Conservation (phyloP, 805 yeast species). For the Yarrowia osloensis region DNA sequence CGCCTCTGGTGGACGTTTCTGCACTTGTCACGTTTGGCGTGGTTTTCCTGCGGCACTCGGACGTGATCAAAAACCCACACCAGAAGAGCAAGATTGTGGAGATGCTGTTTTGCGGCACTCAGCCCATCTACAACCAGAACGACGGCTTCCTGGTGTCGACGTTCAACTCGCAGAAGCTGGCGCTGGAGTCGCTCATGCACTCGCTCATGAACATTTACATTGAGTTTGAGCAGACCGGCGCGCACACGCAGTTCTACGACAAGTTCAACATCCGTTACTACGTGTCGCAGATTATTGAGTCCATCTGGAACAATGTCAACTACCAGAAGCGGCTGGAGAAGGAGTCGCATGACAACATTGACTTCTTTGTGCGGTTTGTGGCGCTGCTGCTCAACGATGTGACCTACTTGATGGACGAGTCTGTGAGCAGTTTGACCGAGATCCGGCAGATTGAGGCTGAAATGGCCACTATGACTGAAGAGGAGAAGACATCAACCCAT, state of each 20-base stretch:
- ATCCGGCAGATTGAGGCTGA: constrained; percentile 62
- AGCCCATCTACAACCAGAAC: constrained; percentile 47
- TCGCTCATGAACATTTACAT: constrained; percentile 88
- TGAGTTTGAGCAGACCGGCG: constrained; percentile 93
- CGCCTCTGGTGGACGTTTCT: constrained; percentile 57
- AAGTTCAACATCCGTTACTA: constrained; percentile 89
- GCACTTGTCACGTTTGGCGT: constrained; percentile 69
- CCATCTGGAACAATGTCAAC: constrained; percentile 72
- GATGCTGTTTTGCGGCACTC: constrained; percentile 67
- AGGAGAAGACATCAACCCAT: constrained; percentile 35
- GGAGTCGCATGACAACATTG: constrained; percentile 68
- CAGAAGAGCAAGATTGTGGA: constrained; percentile 83
- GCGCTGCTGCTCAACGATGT: constrained; percentile 95
- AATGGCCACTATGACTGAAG: constrained; percentile 44
- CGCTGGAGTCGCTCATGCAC: constrained; percentile 67
- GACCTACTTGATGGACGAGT: constrained; percentile 87
- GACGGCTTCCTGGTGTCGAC: constrained; percentile 69
- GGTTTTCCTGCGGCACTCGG: constrained; percentile 66
- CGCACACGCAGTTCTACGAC: constrained; percentile 92
- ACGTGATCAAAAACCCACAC: constrained; percentile 83
- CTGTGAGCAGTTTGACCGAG: constrained; percentile 72
- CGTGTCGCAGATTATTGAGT: constrained; percentile 78
- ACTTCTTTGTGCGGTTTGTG: constrained; percentile 86
- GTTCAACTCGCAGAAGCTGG: constrained; percentile 63
- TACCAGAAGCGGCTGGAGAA: constrained; percentile 69